A percentile compares a stretch with the other conserved stretches of the same genome.
These are phyloP conservation scores for Torulaspora globosa DNA, from an alignment of 1,139 yeast genomes.

Conservation along the genomic window DNA sequence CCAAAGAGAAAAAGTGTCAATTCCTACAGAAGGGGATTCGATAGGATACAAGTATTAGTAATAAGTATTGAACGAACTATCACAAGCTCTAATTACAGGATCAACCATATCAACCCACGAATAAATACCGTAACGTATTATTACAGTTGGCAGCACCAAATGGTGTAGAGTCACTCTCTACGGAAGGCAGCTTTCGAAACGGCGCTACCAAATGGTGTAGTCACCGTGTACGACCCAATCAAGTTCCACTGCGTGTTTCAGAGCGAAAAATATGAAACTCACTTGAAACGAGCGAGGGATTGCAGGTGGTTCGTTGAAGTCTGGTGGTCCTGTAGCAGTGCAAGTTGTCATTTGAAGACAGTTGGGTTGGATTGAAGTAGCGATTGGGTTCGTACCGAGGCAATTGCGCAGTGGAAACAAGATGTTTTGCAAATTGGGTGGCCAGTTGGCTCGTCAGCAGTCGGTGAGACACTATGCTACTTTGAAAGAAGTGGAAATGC, in stretches of 20 bases:
- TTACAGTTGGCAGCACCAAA: no score
- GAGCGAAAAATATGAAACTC: constrained; percentile 4
- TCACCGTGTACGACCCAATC: constrained; percentile 11
- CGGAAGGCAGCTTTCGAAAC: no score
- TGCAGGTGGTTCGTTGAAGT: background rate
- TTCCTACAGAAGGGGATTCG: no score
- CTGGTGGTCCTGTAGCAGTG: no score
- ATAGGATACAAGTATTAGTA: no score
- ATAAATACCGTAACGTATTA: no score
- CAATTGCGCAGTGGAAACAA: constrained; percentile 1
- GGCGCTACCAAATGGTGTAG: no score
- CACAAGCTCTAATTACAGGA: no score
- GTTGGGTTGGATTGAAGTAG: background rate
- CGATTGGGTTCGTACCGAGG: background rate
- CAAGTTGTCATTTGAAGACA: no score
- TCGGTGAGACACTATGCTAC: constrained; percentile 84
- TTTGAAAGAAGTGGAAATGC: constrained; percentile 95
- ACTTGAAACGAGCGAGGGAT: background rate
- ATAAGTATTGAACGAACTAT: no score
- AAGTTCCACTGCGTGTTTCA: background rate
- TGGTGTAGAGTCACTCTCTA: no score
- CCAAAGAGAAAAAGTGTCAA: constrained; percentile 10
- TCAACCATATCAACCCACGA: no score
- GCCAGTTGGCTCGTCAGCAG: constrained; percentile 10
- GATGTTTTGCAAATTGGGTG: constrained; percentile 10